These are phyloP conservation scores for Phyllosticta citriasiana DNA, from an alignment of 2,329 filamentous ascomycete species.

Conservation along the genomic window DNA sequence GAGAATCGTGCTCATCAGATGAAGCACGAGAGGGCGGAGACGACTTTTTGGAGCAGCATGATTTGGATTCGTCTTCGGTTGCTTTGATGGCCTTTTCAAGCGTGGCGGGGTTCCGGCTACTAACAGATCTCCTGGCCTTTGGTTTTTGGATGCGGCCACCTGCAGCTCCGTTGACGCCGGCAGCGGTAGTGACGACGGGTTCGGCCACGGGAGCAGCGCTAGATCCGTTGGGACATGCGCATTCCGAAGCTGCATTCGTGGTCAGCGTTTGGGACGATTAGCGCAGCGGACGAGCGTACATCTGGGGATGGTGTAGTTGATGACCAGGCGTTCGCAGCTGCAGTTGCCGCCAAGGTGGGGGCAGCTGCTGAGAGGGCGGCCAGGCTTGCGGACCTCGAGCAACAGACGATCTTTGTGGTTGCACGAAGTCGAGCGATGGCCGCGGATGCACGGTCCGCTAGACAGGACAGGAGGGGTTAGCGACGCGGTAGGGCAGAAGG, in stretches of 20 bases:
- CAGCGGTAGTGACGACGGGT: background rate
- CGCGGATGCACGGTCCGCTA: conserved; percentile 65
- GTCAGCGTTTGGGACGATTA: background rate
- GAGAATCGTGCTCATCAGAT: background rate
- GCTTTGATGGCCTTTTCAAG: conserved; percentile 27
- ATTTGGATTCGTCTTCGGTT: conserved; percentile 1
- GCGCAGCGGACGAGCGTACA: conserved; percentile 13
- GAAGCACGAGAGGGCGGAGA: background rate
- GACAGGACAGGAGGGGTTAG: conserved; percentile 3
- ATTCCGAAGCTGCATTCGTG: conserved; percentile 21
- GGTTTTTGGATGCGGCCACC: conserved; percentile 24
- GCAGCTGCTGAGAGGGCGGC: conserved; percentile 58
- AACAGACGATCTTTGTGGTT: conserved; percentile 59
- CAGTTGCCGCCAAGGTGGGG: conserved; percentile 56
- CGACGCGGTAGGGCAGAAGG: background rate
- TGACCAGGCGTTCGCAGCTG: conserved; percentile 52
- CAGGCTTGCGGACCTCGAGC: conserved; percentile 62
- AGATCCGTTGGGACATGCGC: conserved; percentile 21
- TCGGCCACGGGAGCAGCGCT: conserved; percentile 6
- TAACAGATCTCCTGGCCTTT: conserved; percentile 19
- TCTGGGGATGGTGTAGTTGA: conserved; percentile 34
- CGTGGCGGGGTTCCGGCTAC: conserved; percentile 17
- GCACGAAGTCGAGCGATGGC: conserved; percentile 67
- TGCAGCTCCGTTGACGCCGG: background rate
- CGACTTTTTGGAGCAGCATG: conserved; percentile 4